Base-by-base conservation (phyloP, 768 basidiomycete genomes). In the Inosperma sp. region DNA sequence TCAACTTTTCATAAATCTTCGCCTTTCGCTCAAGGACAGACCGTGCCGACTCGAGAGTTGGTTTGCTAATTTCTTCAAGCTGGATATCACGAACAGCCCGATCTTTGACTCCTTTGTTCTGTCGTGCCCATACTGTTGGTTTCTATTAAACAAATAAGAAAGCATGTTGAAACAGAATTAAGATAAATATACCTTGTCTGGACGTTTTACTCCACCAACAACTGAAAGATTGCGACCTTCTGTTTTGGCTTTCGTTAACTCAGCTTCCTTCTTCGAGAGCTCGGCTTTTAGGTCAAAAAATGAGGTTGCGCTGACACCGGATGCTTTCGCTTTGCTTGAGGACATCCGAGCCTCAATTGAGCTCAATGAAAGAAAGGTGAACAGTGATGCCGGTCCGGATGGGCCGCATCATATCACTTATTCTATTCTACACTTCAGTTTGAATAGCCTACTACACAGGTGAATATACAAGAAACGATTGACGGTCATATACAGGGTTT, bases 251-350 rank as follows among this genome's bases (percentile, higher is more conserved):
- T 76, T 80, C 4, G 74, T 52, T 52, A 84, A 77, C 50, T 81
- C 78, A 30, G 78, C 74, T 59, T 84, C 80, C 49, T 77, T 76
- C 61, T 81, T 85, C 14, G 80, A 66, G 26, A 88, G 74, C 54
- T 86, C 83, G 14, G 85, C 83, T 54, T 86, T 88, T 35, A 93
- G 80, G 60, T 91, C 87, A n/a, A 90, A 79, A 65, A 91, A 88
- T 0, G 90, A 88, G 51, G 76, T 78, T 4, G 84, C 75, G 53
- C 81, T 86, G 60, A 88, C 75, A 7, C 86, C 86, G 30, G 82
- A 79, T 13, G 81, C 82, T 61, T 79, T 85, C 0, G 81, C 75
- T 64, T 84, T 86, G 64, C 72, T 76, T 4, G 72, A 45, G 31
- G 50, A 34, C 50, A 51, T 51, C 25, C n/a, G 19, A 41, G n/a